These are phyloP conservation scores for Suillus discolor DNA, from an alignment of 768 basidiomycete genomes.

Conservation along the genomic window DNA sequence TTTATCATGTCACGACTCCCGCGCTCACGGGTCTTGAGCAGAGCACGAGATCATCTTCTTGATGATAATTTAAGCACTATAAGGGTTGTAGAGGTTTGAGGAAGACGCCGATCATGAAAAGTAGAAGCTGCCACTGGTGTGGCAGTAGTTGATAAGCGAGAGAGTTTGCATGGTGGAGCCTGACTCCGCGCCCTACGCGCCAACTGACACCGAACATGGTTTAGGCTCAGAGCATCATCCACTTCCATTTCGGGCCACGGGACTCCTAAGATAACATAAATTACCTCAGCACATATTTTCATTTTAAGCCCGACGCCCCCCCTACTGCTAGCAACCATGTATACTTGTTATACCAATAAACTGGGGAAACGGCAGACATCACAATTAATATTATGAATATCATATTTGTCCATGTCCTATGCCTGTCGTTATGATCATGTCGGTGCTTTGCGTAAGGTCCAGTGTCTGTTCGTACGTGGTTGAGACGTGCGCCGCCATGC, in stretches of 20 bases:
- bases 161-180: not conserved
- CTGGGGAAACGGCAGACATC: not conserved
- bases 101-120: constrained; percentile 3
- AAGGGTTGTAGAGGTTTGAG: not conserved
- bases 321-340: not conserved
- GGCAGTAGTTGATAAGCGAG: not conserved
- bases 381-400: not conserved
- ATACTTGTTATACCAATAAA: not conserved
- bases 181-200: not conserved
- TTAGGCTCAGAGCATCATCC: not conserved
- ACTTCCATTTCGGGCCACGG: not conserved
- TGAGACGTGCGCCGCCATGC: not conserved
- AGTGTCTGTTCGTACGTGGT: not conserved
- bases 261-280: not conserved
- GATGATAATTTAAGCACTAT: not conserved
- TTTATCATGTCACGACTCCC: not conserved
- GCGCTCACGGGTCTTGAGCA: not conserved
- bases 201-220: no score
- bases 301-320: not conserved
- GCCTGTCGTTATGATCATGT: not conserved
- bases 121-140: not conserved
- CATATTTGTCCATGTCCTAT: not conserved
- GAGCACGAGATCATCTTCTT: not conserved
- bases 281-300: not conserved
- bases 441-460: not conserved